Conservation (phyloP, 257 asterid species). For the Ilex asprella region DNA sequence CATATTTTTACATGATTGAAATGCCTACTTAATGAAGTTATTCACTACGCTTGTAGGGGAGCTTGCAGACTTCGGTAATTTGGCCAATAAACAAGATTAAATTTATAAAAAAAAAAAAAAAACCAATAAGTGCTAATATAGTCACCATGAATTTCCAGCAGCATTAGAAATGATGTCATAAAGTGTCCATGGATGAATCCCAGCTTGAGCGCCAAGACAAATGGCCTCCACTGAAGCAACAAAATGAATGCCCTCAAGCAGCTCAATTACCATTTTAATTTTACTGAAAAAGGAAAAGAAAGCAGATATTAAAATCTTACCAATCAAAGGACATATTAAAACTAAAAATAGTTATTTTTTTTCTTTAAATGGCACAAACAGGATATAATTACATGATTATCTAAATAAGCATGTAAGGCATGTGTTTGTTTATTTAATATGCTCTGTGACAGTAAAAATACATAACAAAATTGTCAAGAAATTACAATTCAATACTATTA, state of each 20-base stretch:
- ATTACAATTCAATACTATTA: background rate
- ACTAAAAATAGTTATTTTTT: no score
- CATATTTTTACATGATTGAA: no score
- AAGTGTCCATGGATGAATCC: constrained; percentile 88
- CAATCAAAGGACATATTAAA: background rate
- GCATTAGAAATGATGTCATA: constrained; percentile 92
- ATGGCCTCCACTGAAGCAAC: constrained; percentile 92
- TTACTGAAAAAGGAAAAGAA: constrained; percentile 50
- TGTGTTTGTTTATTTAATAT: background rate
- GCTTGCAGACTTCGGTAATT: background rate
- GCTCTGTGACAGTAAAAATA: background rate
- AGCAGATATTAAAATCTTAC: constrained; percentile 1
- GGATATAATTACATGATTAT: background rate
- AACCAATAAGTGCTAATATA: constrained; percentile 8
- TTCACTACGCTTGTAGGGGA: no score
- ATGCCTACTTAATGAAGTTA: no score
- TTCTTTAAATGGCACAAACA: no score
- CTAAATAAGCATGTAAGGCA: background rate
- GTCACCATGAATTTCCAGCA: constrained; percentile 96
- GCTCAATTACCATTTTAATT: constrained; percentile 81
- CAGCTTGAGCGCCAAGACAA: constrained; percentile 82
- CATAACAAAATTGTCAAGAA: background rate
- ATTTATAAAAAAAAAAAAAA: background rate
- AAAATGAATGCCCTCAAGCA: constrained; percentile 92
- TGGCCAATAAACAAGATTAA: background rate